A percentile compares a stretch with the other conserved stretches of the same genome.
These are phyloP conservation scores for Tephrocybe sp. DNA, from an alignment of 768 basidiomycete species.

Conservation along the genomic window DNA sequence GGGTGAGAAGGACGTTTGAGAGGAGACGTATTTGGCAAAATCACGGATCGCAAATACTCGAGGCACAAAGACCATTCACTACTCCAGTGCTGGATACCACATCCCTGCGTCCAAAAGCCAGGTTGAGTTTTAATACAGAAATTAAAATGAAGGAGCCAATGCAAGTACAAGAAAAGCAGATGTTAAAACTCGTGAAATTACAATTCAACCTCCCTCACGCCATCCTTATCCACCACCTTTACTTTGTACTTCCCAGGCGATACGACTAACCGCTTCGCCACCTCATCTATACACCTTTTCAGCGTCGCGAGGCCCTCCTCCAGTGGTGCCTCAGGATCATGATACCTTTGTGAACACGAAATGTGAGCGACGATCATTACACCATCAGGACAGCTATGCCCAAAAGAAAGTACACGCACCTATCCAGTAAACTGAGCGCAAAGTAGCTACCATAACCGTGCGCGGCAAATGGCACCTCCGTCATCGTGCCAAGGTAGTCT, in stretches of 20 bases:
- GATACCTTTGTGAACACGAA: constrained; percentile 57
- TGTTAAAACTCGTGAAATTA: constrained; percentile 25
- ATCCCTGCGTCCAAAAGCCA: background rate
- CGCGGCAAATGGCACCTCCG: constrained; percentile 87
- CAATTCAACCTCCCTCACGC: constrained; percentile 78
- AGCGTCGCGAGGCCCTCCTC: constrained; percentile 87
- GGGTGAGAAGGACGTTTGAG: too few relatives aligned
- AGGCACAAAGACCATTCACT: background rate
- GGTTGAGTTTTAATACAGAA: constrained; percentile 6
- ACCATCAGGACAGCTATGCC: background rate
- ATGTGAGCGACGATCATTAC: constrained; percentile 4
- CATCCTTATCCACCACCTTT: constrained; percentile 91
- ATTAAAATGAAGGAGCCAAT: constrained; percentile 4
- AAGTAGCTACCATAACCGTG: constrained; percentile 97
- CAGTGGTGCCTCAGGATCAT: constrained; percentile 81
- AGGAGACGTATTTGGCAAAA: background rate
- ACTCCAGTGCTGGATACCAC: too few relatives aligned
- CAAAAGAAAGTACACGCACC: constrained; percentile 44
- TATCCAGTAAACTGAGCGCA: constrained; percentile 86
- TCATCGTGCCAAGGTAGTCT: constrained; percentile 91
- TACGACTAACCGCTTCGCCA: constrained; percentile 80
- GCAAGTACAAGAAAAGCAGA: constrained; percentile 8
- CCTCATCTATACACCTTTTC: constrained; percentile 86
- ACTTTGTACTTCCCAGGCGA: constrained; percentile 82
- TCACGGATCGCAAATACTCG: background rate